Evolutionary conservation across 176 grass and related monocot genomes (phyloP), one percentile per base, ranked within the genome.

Genomic region (Triticum dicoccoides): DNA sequence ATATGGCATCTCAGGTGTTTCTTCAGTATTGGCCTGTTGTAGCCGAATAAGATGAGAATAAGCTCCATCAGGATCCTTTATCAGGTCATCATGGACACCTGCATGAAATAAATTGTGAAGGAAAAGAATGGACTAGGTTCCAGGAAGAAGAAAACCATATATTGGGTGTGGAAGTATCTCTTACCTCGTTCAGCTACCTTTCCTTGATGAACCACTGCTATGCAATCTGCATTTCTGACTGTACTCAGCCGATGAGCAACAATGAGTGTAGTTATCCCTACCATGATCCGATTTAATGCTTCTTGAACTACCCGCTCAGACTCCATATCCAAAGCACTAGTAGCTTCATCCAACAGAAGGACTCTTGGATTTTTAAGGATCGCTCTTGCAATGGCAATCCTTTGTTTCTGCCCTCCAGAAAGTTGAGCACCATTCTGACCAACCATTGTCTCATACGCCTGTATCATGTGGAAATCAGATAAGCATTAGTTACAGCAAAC

Each of bases 161-260:
- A 84, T 82, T 25, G 38, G 23, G 38, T 76, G 65, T 68, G 17
- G 32, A 65, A 80, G 76, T 77, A 25, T 72, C 21, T 6, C 75
- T 62, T 79, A 95, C 95, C 92, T 92, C 44, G 87, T 84, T 97
- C 92, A 45, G 91, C 84, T 85, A 97, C 61, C 83, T 92, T 92
- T 14, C 95, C 95, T 84, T 87, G 51, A 77, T 89, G 92, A 81
- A 95, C 49, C 24, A 97, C 90, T 45, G 88, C 68, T 72, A 95
- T 97, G 44, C 65, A 86, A 39, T 97, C 84, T 56, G 95, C 87
- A 84, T 94, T 95, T 41, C 85, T 90, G 64, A 97, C 84, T 17
- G 90, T 97, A 45, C 90, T 95, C 68, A 97, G 65, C 47, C 91
- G 95, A 41, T 97, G 95, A 23, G 95, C 95, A 61, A 97, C 95